Evolutionary conservation across 1,139 yeast genomes (phyloP).

Genomic region (Suhomyces wounanorum): DNA sequence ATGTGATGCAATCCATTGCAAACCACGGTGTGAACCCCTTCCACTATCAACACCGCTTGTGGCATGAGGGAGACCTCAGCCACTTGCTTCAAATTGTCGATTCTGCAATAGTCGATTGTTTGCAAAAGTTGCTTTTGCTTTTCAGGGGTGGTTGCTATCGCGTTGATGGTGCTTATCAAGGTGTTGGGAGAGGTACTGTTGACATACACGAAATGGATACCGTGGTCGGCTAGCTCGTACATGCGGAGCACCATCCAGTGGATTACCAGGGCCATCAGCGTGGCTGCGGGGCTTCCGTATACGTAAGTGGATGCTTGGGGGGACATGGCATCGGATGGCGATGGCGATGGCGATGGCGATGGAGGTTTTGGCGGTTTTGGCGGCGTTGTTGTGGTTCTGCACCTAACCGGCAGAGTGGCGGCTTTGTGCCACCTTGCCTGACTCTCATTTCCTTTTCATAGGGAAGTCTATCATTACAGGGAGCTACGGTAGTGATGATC

Average conservation of each 20-base stretch:
- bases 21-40: slow-evolving; percentile 11
- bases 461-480: too few species aligned
- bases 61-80: background rate
- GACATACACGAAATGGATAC: slow-evolving; percentile 8
- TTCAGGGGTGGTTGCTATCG: background rate
- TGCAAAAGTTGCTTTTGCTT: slow-evolving; percentile 5
- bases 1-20: slow-evolving; percentile 4
- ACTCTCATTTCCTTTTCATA: too few species aligned
- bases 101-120: slow-evolving; percentile 12
- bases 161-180: slow-evolving; percentile 1
- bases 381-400: too few species aligned
- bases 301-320: slow-evolving; percentile 1
- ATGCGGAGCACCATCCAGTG: slow-evolving; percentile 6
- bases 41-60: slow-evolving; percentile 7
- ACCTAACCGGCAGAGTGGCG: too few species aligned
- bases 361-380: too few species aligned
- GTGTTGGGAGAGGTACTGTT: slow-evolving; percentile 14
- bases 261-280: background rate
- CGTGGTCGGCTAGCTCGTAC: background rate
- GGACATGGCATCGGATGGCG: background rate
- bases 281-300: background rate
- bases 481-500: too few species aligned
- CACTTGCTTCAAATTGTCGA: slow-evolving; percentile 7
- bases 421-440: too few species aligned
- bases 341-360: background rate